Evolutionary conservation across 1,139 yeast species (phyloP).

Genomic region (Tardiomyces digboiensis): DNA sequence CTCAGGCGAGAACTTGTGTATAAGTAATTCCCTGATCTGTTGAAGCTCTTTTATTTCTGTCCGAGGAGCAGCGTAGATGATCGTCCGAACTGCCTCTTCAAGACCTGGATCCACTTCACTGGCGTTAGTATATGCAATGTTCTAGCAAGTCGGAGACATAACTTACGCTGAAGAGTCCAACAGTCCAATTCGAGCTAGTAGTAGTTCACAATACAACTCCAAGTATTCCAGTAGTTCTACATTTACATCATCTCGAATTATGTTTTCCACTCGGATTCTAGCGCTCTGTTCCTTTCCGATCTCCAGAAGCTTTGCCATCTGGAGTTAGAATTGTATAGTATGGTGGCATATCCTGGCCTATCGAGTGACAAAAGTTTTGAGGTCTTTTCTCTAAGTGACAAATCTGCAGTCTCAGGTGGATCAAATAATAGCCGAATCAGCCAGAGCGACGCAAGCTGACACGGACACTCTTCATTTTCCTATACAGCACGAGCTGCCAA

Average conservation of each 20-base stretch:
- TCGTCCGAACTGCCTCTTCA: slow-evolving; percentile 63
- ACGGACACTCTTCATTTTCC: too few relatives aligned
- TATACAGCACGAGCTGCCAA: too few relatives aligned
- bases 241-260: slow-evolving; percentile 77
- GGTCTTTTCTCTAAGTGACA: too few relatives aligned
- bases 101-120: slow-evolving; percentile 52
- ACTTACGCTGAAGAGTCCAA: slow-evolving; percentile 24
- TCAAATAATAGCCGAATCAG: too few relatives aligned
- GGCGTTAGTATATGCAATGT: slow-evolving; percentile 5
- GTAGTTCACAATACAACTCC: slow-evolving; percentile 76
- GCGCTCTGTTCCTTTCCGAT: slow-evolving; percentile 80
- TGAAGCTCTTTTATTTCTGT: slow-evolving; percentile 69
- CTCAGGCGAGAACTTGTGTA: slow-evolving; percentile 53
- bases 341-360: too few relatives aligned
- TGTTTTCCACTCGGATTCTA: slow-evolving; percentile 72
- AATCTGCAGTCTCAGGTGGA: too few relatives aligned
- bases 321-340: slow-evolving; percentile 7
- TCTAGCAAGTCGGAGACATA: neutral
- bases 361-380: too few relatives aligned
- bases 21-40: slow-evolving; percentile 51
- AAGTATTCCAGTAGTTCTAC: slow-evolving; percentile 72
- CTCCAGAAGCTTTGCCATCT: slow-evolving; percentile 61
- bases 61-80: slow-evolving; percentile 61
- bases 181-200: slow-evolving; percentile 64
- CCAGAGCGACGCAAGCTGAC: too few relatives aligned